Conservation (phyloP, 2,329 filamentous ascomycete genomes). For the Phialemonium atrogriseum region DNA sequence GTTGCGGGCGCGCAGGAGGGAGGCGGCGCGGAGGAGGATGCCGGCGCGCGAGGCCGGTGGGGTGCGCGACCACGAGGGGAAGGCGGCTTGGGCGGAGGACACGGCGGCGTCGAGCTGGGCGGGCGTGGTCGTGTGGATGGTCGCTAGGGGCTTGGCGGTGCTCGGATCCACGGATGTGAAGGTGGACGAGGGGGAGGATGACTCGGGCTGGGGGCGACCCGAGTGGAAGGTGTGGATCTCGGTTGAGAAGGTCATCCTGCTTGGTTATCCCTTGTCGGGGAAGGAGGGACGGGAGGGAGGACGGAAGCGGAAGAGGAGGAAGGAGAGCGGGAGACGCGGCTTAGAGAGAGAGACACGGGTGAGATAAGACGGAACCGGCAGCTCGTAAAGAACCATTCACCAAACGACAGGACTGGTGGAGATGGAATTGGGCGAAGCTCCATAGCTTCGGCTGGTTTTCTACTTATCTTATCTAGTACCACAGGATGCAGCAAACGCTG, state of each 20-base stretch:
- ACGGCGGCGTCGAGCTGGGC: conserved; percentile 65
- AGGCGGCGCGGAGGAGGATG: conserved; percentile 69
- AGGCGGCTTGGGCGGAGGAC: conserved; percentile 61
- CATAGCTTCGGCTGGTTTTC: too few relatives aligned
- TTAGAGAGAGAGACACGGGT: too few relatives aligned
- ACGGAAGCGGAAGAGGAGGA: too few relatives aligned
- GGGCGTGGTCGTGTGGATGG: conserved; percentile 61
- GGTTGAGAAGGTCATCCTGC: conserved; percentile 6
- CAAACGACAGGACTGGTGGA: too few relatives aligned
- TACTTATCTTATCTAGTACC: too few relatives aligned
- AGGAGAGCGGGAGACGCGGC: too few relatives aligned
- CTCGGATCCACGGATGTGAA: conserved; percentile 71
- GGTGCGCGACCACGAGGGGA: conserved; percentile 68
- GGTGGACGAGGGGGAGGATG: conserved; percentile 48
- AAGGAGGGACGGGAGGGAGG: too few relatives aligned
- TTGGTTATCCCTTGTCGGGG: not conserved
- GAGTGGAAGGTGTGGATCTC: conserved; percentile 65
- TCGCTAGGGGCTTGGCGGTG: conserved; percentile 58
- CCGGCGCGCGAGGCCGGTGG: conserved; percentile 66
- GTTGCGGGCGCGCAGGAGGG: conserved; percentile 66
- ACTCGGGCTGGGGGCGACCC: conserved; percentile 57
- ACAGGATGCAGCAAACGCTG: too few relatives aligned
- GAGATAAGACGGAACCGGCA: too few relatives aligned
- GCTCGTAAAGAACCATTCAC: too few relatives aligned
- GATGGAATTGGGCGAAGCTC: too few relatives aligned